phyloP scores from a whole-genome alignment of 2,329 filamentous ascomycete genomes.

The Aspergillus sergii region DNA sequence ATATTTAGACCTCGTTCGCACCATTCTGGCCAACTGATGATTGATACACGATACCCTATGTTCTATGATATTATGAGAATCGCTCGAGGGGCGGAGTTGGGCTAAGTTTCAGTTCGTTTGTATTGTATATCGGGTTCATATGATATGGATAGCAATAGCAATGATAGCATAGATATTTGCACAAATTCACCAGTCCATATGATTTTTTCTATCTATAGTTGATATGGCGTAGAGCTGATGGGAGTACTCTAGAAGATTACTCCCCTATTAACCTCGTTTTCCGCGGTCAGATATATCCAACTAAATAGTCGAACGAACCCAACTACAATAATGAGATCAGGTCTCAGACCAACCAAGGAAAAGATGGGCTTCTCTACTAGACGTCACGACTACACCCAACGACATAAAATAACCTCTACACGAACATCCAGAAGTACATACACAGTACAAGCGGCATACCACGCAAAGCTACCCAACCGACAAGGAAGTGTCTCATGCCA shows the following conservation, averaged over 20 bases:
- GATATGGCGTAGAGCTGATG: not conserved
- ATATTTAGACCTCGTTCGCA: conserved; percentile 73
- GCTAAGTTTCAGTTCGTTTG: conserved; percentile 7
- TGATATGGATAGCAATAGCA: conserved; percentile 4
- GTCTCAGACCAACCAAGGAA: too few species aligned
- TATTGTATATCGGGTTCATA: conserved; percentile 3
- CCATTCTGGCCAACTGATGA: conserved; percentile 79
- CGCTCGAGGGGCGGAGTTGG: conserved; percentile 6
- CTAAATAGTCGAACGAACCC: too few species aligned
- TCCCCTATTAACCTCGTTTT: not conserved
- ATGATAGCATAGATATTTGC: not conserved
- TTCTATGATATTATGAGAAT: conserved; percentile 22
- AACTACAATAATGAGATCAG: too few species aligned
- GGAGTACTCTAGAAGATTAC: not conserved
- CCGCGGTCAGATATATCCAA: too few species aligned
- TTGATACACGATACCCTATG: conserved; percentile 31
- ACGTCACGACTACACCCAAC: too few species aligned
- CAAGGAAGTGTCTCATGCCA: not conserved
- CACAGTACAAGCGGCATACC: not conserved
- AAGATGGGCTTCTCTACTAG: too few species aligned
- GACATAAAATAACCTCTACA: too few species aligned
- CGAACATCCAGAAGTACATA: too few species aligned
- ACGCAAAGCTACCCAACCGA: not conserved
- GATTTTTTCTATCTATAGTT: not conserved
- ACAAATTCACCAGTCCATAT: not conserved